Percentiles rank a stretch among this genome's conserved stretches.
These are phyloP conservation scores for Dictyostelium capitatum DNA, from an alignment of 78 protist genomes.

Conservation along the genomic window DNA sequence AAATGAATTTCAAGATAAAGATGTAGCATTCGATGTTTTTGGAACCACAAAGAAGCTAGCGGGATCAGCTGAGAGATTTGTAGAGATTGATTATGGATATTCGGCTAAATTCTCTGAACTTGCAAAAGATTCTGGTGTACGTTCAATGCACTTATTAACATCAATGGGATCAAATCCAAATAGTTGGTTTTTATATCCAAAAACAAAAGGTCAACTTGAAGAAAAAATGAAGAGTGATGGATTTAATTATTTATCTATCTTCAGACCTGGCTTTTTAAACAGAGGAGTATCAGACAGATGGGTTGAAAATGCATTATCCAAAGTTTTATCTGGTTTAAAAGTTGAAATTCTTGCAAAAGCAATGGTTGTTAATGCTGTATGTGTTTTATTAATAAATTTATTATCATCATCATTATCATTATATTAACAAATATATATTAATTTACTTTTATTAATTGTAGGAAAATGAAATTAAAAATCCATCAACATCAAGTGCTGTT, in stretches of 20 bases:
- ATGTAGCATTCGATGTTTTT: slow-evolving; percentile 50
- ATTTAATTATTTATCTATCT: slow-evolving; percentile 55
- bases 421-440: not conserved
- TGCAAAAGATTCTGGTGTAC: slow-evolving; percentile 37
- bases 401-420: not conserved
- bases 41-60: slow-evolving; percentile 65
- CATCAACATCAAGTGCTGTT: not conserved
- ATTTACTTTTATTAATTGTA: not conserved
- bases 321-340: not conserved
- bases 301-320: not conserved
- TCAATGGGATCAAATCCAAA: slow-evolving; percentile 63
- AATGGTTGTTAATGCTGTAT: not conserved
- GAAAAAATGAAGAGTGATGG: slow-evolving; percentile 25
- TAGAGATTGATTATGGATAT: not conserved
- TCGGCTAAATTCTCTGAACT: not conserved
- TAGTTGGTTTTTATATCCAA: slow-evolving; percentile 79
- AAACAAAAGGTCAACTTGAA: slow-evolving; percentile 83
- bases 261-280: slow-evolving; percentile 78
- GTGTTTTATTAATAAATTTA: not conserved
- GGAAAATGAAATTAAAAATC: slow-evolving; percentile 12
- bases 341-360: slow-evolving; percentile 21
- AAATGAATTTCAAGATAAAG: slow-evolving; percentile 11
- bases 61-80: slow-evolving; percentile 26
- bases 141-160: slow-evolving; percentile 59
- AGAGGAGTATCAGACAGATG: not conserved